Evolutionary conservation across 495 filamentous ascomycete genomes (phyloP).

Genomic region (Talaromyces trachyspermus): DNA sequence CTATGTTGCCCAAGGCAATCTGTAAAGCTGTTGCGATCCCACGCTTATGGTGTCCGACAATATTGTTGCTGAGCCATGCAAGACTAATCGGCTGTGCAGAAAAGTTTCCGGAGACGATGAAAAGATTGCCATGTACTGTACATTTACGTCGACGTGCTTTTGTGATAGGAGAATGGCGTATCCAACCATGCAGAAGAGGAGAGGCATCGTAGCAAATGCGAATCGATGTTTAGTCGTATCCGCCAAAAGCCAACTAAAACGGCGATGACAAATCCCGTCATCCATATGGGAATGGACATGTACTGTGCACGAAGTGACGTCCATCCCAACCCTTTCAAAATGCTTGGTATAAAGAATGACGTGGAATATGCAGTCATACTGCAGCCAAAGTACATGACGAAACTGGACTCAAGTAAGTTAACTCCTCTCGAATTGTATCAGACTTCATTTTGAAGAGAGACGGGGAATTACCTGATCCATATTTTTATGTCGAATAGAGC

Average conservation of each 20-base stretch:
- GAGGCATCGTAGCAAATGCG: conserved; percentile 32
- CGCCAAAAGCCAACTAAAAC: conserved; percentile 30
- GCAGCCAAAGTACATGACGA: conserved; percentile 36
- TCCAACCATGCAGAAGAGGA: conserved; percentile 29
- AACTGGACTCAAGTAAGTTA: no score
- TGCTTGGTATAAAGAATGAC: conserved; percentile 39
- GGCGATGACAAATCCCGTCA: conserved; percentile 26
- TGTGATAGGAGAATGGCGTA: conserved; percentile 34
- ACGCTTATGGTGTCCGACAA: conserved; percentile 47
- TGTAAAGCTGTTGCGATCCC: conserved; percentile 35
- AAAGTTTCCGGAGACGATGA: conserved; percentile 32
- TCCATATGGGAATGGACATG: conserved; percentile 37
- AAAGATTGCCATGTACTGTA: conserved; percentile 37
- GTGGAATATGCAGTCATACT: conserved; percentile 36
- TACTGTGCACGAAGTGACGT: conserved; percentile 28
- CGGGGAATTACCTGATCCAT: no score
- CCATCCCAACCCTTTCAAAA: conserved; percentile 36
- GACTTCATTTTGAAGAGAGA: no score
- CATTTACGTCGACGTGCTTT: conserved; percentile 11
- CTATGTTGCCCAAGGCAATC: conserved; percentile 37
- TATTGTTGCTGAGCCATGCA: conserved; percentile 39
- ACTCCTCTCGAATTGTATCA: no score
- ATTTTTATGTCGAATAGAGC: no score
- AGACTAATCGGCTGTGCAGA: conserved; percentile 28
- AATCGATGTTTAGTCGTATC: conserved; percentile 32